Evolutionary conservation across 2,329 filamentous ascomycete genomes (phyloP).

Genomic region (Delphinella strobiligena): DNA sequence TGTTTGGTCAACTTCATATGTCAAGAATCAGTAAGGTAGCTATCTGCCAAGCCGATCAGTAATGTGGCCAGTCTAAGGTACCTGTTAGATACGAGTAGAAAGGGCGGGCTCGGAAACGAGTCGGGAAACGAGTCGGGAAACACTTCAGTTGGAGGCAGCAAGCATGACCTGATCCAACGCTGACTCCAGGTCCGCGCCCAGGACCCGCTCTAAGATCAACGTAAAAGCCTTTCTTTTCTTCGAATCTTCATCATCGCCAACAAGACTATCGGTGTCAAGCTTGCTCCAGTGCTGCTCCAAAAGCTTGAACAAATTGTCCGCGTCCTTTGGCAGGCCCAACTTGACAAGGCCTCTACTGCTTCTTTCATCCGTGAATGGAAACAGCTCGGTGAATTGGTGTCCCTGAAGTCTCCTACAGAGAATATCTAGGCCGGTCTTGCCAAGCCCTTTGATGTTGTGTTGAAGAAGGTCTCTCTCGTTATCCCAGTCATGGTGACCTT

Average conservation of each 20-base stretch:
- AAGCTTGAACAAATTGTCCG: conserved; percentile 20
- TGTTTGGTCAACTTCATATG: no score
- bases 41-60: no score
- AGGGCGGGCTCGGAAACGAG: no score
- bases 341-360: conserved; percentile 22
- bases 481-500: conserved; percentile 18
- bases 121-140: no score
- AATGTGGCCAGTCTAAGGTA: no score
- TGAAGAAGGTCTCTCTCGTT: conserved; percentile 20
- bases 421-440: conserved; percentile 29
- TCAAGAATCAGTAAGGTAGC: no score
- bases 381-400: conserved; percentile 23
- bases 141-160: no score
- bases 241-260: conserved; percentile 21
- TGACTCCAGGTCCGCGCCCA: no score
- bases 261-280: conserved; percentile 19
- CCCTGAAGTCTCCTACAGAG: conserved; percentile 31
- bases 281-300: conserved; percentile 25
- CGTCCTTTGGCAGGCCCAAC: conserved; percentile 24
- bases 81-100: no score
- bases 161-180: no score
- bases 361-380: conserved; percentile 27
- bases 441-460: conserved; percentile 28
- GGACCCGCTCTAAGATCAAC: no score
- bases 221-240: conserved; percentile 28